Evolutionary conservation across 768 basidiomycete species (phyloP).

Genomic region (Suillus alpinus): DNA sequence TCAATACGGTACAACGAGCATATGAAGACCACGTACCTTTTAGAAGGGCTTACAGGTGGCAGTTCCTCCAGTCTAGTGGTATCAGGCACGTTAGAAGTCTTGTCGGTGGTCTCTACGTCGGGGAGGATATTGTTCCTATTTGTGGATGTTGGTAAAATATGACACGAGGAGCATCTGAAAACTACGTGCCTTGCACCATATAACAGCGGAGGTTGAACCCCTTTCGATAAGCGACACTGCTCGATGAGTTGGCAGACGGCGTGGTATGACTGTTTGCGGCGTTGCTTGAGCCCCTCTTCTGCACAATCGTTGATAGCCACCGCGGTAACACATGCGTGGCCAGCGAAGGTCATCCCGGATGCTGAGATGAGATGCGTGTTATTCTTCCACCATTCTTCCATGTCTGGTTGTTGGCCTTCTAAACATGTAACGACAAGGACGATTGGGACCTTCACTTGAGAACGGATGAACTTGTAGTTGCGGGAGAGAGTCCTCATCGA

Average conservation of each 20-base stretch:
- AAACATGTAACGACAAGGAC: slow-evolving; percentile 34
- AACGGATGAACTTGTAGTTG: slow-evolving; percentile 31
- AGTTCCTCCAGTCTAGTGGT: slow-evolving; percentile 22
- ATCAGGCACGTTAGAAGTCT: slow-evolving; percentile 23
- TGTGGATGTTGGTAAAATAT: not conserved
- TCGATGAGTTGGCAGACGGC: slow-evolving; percentile 18
- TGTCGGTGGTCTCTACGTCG: slow-evolving; percentile 22
- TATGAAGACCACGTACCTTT: not conserved
- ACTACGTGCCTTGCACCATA: not conserved
- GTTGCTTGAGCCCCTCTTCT: slow-evolving; percentile 12
- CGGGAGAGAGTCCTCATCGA: slow-evolving; percentile 22
- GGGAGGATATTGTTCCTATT: not conserved
- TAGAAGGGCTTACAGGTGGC: too few relatives aligned
- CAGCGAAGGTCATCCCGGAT: slow-evolving; percentile 35
- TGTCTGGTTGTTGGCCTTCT: slow-evolving; percentile 31
- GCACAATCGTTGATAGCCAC: slow-evolving; percentile 22
- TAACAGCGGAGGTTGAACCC: not conserved
- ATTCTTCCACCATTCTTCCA: slow-evolving; percentile 38
- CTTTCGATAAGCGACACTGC: not conserved
- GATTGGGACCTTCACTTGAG: slow-evolving; percentile 27
- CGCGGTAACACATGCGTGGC: slow-evolving; percentile 41
- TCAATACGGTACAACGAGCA: not conserved
- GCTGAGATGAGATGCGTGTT: slow-evolving; percentile 30
- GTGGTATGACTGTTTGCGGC: slow-evolving; percentile 17
- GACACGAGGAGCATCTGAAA: too few relatives aligned